Evolutionary conservation across 2,329 filamentous ascomycete genomes (phyloP).

Genomic region (Cercospora janseana): DNA sequence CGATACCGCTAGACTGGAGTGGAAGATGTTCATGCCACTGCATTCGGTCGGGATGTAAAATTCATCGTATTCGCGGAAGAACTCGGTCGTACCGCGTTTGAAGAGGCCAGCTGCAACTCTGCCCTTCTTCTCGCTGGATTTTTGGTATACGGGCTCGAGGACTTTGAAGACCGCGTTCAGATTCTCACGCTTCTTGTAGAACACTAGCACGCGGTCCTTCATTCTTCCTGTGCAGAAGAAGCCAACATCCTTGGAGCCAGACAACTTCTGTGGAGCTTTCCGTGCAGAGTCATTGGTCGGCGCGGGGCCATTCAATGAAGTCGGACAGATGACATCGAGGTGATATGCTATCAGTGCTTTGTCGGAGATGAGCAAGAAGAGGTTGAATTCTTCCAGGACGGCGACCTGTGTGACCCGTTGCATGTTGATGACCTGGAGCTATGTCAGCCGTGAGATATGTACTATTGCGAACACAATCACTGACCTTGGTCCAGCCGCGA

Average conservation of each 20-base stretch:
- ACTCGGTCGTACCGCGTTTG: constrained; percentile 76
- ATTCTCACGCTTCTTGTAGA: constrained; percentile 91
- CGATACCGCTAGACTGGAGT: constrained; percentile 86
- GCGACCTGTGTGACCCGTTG: constrained; percentile 84
- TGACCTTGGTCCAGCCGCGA: constrained; percentile 83
- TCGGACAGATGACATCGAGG: constrained; percentile 73
- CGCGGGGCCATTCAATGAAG: constrained; percentile 45
- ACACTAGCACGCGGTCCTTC: constrained; percentile 92
- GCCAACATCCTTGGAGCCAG: constrained; percentile 82
- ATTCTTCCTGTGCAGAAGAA: constrained; percentile 96
- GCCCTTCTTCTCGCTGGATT: constrained; percentile 78
- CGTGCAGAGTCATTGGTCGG: constrained; percentile 66
- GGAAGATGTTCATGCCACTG: constrained; percentile 93
- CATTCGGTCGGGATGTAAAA: constrained; percentile 98
- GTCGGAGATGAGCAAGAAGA: constrained; percentile 88
- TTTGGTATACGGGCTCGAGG: constrained; percentile 91
- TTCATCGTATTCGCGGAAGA: constrained; percentile 97
- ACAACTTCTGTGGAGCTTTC: constrained; percentile 86
- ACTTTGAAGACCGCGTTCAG: constrained; percentile 93
- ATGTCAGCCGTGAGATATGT: constrained; percentile 33
- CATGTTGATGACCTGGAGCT: constrained; percentile 67
- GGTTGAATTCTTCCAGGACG: constrained; percentile 90
- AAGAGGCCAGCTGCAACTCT: constrained; percentile 59
- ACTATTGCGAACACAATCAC: constrained; percentile 33
- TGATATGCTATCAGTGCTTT: constrained; percentile 91